These are phyloP conservation scores for Ceratocystiopsis minuta DNA, from an alignment of 2,329 filamentous ascomycete species.

Conservation along the genomic window DNA sequence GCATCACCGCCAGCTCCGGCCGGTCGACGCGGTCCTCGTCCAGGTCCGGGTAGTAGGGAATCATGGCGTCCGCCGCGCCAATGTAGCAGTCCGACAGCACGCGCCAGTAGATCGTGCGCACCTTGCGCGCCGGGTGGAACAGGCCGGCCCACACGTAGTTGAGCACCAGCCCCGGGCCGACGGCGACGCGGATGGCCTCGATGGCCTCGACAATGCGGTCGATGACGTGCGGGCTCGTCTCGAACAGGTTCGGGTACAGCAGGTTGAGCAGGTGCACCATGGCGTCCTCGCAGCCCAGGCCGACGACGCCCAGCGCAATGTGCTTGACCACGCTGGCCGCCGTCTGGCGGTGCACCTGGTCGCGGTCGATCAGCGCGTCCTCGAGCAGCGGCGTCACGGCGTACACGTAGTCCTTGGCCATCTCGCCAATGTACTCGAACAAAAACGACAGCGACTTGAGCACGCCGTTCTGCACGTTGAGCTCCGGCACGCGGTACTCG, in stretches of 20 bases:
- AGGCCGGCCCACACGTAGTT: conserved; percentile 97
- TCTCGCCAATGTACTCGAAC: conserved; percentile 98
- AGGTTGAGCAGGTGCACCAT: conserved; percentile 97
- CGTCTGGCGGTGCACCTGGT: conserved; percentile 95
- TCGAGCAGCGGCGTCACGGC: conserved; percentile 90
- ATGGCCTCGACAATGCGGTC: conserved; percentile 96
- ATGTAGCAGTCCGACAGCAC: conserved; percentile 97
- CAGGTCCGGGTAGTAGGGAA: conserved; percentile 84
- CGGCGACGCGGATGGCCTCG: conserved; percentile 83
- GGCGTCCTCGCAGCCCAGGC: conserved; percentile 90
- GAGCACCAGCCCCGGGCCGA: conserved; percentile 81
- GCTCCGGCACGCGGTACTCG: conserved; percentile 92
- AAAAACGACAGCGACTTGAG: conserved; percentile 93
- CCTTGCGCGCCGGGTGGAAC: conserved; percentile 92
- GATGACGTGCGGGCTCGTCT: conserved; percentile 95
- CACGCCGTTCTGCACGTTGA: conserved; percentile 97
- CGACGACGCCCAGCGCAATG: conserved; percentile 91
- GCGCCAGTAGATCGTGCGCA: conserved; percentile 86
- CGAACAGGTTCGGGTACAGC: conserved; percentile 90
- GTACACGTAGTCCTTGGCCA: conserved; percentile 99
- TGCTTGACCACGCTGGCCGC: conserved; percentile 96
- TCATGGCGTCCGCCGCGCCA: conserved; percentile 80
- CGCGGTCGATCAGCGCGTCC: conserved; percentile 90
- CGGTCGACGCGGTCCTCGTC: conserved; percentile 64
- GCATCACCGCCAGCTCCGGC: conserved; percentile 65